These are phyloP conservation scores for Claviceps quebecensis DNA, from an alignment of 2,329 filamentous ascomycete genomes.

Conservation along the genomic window DNA sequence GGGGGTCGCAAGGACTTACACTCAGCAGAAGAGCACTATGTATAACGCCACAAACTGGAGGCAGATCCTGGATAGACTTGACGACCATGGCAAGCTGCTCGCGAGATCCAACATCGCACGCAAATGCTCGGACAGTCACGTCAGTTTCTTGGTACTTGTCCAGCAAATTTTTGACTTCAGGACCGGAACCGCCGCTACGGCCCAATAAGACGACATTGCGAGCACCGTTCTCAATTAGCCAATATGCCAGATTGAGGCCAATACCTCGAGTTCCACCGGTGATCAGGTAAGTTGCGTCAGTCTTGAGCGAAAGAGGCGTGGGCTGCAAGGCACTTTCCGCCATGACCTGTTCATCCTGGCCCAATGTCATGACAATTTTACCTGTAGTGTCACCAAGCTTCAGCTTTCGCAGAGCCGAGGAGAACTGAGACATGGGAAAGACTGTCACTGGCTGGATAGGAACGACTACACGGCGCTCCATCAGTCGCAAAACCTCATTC, in stretches of 20 bases:
- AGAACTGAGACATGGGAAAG: constrained; percentile 17
- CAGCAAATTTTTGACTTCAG: not conserved
- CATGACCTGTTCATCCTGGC: constrained; percentile 5
- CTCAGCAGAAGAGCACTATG: constrained; percentile 23
- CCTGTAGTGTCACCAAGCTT: constrained; percentile 25
- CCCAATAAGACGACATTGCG: constrained; percentile 2
- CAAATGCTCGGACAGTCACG: constrained; percentile 14
- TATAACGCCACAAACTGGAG: constrained; percentile 13
- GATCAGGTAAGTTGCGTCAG: constrained; percentile 5
- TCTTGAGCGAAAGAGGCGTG: not conserved
- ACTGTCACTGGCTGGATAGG: constrained; percentile 2
- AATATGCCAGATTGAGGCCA: constrained; percentile 1
- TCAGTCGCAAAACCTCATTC: constrained; percentile 5
- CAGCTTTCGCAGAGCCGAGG: constrained; percentile 25
- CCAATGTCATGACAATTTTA: constrained; percentile 23
- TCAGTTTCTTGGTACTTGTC: constrained; percentile 8
- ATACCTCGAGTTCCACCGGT: constrained; percentile 4
- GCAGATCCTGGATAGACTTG: constrained; percentile 8
- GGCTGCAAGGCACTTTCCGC: constrained; percentile 4
- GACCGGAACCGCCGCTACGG: constrained; percentile 5
- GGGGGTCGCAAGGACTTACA: constrained; percentile 5
- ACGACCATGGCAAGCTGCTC: constrained; percentile 1
- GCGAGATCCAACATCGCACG: constrained; percentile 29
- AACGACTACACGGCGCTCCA: constrained; percentile 1
- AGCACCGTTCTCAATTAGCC: constrained; percentile 4